A percentile compares a stretch with the other conserved stretches of the same genome.
phyloP scores from a whole-genome alignment of 2,329 filamentous ascomycete species.

The Tothia fuscella region DNA sequence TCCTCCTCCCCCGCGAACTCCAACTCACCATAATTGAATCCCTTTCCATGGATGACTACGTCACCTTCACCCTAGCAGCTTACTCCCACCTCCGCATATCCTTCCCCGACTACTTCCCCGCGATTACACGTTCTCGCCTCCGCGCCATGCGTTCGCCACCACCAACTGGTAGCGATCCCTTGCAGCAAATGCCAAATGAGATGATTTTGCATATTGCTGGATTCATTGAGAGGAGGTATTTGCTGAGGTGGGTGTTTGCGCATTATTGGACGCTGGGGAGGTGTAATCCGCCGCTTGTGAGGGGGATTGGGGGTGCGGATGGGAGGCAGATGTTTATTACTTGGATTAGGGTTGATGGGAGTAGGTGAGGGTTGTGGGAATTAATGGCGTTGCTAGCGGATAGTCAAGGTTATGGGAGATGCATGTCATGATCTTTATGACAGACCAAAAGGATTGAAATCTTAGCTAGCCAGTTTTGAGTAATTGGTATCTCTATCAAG shows the following conservation, averaged over 20 bases:
- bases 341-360: too few species aligned
- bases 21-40: constrained; percentile 33
- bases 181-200: constrained; percentile 2
- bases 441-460: too few species aligned
- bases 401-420: too few species aligned
- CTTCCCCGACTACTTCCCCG: constrained; percentile 5
- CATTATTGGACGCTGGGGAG: constrained; percentile 4
- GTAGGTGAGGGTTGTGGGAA: too few species aligned
- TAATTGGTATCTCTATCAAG: too few species aligned
- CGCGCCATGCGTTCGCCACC: background rate
- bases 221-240: background rate
- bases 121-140: background rate
- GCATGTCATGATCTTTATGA: too few species aligned
- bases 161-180: background rate
- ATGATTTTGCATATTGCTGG: constrained; percentile 9
- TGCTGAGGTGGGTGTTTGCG: constrained; percentile 8
- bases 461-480: too few species aligned
- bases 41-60: constrained; percentile 28
- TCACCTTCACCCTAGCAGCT: constrained; percentile 35
- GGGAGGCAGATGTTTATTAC: too few species aligned
- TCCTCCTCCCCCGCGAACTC: constrained; percentile 34
- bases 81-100: constrained; percentile 28
- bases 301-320: too few species aligned
- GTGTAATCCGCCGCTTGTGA: constrained; percentile 2
- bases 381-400: too few species aligned